A percentile compares a stretch with the other conserved stretches of the same genome.
phyloP scores from a whole-genome alignment of 345 rosid genomes.

The Brassica incana region DNA sequence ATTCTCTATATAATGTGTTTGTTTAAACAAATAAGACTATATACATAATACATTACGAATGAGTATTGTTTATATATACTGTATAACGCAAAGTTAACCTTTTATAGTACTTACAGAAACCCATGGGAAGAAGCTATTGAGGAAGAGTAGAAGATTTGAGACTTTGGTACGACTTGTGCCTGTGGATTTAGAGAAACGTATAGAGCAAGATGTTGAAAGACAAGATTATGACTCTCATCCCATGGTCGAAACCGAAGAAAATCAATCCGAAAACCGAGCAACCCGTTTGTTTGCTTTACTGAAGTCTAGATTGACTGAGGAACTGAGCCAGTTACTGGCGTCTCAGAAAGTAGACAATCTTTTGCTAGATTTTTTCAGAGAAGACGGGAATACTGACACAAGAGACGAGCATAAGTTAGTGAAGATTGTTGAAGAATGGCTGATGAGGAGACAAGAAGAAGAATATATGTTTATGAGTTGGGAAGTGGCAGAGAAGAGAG shows the following conservation, averaged over 20 bases:
- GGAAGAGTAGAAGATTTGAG: conserved; percentile 43
- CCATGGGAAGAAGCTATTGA: conserved; percentile 36
- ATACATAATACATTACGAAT: background rate
- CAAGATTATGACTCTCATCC: background rate
- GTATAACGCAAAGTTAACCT: background rate
- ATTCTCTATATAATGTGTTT: too few species aligned
- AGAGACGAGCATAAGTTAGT: conserved; percentile 31
- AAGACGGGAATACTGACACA: conserved; percentile 32
- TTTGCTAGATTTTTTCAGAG: conserved; percentile 48
- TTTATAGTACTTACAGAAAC: conserved; percentile 35
- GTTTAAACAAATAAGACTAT: too few species aligned
- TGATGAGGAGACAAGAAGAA: conserved; percentile 40
- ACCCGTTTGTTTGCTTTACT: conserved; percentile 30
- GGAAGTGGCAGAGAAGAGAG: conserved; percentile 55
- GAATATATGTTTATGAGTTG: conserved; percentile 50
- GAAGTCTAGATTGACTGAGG: conserved; percentile 18
- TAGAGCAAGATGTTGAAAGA: conserved; percentile 39
- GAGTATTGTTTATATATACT: too few species aligned
- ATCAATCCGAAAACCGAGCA: conserved; percentile 18
- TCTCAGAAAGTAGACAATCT: conserved; percentile 36
- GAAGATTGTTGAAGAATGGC: conserved; percentile 55
- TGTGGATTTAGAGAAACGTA: conserved; percentile 57
- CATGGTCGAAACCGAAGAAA: conserved; percentile 8
- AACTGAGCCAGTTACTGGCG: background rate
- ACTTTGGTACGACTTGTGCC: conserved; percentile 54